Percentiles rank a stretch among this genome's conserved stretches.
Conservation (phyloP, 139 green algal genomes). For the Chlorokybus atmophyticus region DNA sequence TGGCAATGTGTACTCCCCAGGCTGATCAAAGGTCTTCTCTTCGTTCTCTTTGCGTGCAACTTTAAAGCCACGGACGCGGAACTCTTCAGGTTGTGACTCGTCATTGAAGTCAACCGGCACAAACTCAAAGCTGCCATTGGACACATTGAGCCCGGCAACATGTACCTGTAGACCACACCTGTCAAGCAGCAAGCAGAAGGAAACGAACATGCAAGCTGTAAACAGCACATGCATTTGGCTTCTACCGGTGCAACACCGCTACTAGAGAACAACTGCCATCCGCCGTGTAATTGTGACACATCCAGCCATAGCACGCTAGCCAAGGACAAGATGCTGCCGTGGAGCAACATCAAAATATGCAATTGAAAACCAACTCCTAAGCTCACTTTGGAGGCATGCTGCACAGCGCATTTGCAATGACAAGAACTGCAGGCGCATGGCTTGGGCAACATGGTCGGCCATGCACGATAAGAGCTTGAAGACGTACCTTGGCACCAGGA, state of each 20-base stretch:
- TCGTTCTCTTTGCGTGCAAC: conserved; percentile 7
- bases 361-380: not conserved
- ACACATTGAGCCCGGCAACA: conserved; percentile 38
- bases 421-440: not conserved
- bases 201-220: not conserved
- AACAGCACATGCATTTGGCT: conserved; percentile 1
- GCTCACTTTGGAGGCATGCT: not conserved
- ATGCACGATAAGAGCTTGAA: conserved; percentile 20
- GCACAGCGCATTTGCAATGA: not conserved
- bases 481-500: conserved; percentile 34
- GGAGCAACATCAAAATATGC: not conserved
- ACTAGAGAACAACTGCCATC: not conserved
- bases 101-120: conserved; percentile 35
- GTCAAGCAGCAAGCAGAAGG: not conserved
- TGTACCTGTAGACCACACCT: not conserved
- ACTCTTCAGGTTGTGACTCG: conserved; percentile 7
- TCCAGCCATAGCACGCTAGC: not conserved
- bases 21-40: not conserved
- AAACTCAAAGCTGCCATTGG: conserved; percentile 73
- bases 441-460: too few relatives aligned
- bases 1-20: conserved; percentile 13
- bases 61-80: conserved; percentile 18
- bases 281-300: not conserved
- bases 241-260: not conserved
- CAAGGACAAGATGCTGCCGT: not conserved